A percentile compares a stretch with the other conserved stretches of the same genome.
Conservation (phyloP, 352 stramenopile species). For the Phytopythium chamaehyphon region DNA sequence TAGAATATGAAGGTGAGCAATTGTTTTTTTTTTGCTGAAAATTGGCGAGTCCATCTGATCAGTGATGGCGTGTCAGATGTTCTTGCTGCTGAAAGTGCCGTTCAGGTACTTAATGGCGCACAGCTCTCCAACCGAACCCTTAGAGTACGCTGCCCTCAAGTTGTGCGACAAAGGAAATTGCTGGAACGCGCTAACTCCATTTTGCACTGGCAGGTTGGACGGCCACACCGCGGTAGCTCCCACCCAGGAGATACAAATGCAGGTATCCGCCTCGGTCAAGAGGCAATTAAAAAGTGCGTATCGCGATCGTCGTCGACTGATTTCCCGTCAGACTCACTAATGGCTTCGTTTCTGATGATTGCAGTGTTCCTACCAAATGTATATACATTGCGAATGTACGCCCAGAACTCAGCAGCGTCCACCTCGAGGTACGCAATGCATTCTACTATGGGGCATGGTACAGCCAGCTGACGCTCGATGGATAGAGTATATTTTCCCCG, state of each 20-base stretch:
- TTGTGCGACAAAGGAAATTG: neutral
- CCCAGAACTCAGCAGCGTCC: constrained; percentile 67
- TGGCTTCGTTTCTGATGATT: neutral
- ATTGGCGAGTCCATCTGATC: no score
- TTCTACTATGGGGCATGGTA: neutral
- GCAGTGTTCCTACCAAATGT: constrained; percentile 66
- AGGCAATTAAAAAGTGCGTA: constrained; percentile 75
- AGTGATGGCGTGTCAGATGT: constrained; percentile 29
- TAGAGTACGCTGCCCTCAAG: constrained; percentile 25
- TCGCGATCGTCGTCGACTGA: no score
- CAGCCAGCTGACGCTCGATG: neutral
- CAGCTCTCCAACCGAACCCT: constrained; percentile 59
- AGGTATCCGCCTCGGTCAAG: constrained; percentile 53
- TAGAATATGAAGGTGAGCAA: constrained; percentile 63
- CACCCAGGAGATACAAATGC: constrained; percentile 48
- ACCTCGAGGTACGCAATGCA: constrained; percentile 44
- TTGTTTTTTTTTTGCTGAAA: neutral
- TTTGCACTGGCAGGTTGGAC: constrained; percentile 43
- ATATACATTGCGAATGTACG: constrained; percentile 71
- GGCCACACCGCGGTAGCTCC: constrained; percentile 63
- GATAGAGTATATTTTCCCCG: constrained; percentile 76
- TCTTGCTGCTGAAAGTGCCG: constrained; percentile 68
- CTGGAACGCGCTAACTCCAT: neutral
- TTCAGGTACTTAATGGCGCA: constrained; percentile 72
- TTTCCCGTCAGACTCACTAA: constrained; percentile 1